These are phyloP conservation scores for Tetrahymena thermophila DNA, from an alignment of 73 alveolate species.

Conservation along the genomic window DNA sequence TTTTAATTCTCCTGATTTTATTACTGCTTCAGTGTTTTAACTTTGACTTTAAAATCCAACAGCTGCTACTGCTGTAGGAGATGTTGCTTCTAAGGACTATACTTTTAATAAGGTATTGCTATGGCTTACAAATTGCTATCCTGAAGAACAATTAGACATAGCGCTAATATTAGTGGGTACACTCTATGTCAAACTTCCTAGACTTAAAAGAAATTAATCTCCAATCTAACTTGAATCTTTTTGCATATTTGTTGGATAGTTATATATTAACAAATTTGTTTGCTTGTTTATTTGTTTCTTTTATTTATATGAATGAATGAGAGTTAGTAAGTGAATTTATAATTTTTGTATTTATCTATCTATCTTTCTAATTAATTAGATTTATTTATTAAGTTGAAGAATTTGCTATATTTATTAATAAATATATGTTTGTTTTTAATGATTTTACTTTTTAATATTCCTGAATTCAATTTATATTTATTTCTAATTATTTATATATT, in stretches of 20 bases:
- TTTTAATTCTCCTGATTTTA: neutral
- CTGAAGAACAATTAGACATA: neutral
- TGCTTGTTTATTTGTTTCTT: neutral
- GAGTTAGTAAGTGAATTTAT: neutral
- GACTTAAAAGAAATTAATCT: neutral
- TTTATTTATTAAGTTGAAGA: neutral
- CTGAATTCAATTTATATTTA: neutral
- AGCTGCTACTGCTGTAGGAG: neutral
- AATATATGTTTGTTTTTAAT: neutral
- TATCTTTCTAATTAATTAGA: neutral
- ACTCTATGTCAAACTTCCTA: neutral
- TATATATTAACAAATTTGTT: neutral
- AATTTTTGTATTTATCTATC: neutral
- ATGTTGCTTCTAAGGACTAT: neutral
- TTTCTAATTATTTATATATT: neutral
- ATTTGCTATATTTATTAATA: neutral
- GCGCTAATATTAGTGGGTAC: neutral
- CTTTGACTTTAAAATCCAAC: neutral
- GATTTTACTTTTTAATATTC: neutral
- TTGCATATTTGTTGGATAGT: neutral
- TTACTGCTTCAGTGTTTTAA: neutral
- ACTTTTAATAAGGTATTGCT: neutral
- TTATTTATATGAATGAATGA: neutral
- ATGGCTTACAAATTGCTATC: neutral
- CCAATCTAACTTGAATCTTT: neutral